phyloP scores from a whole-genome alignment of 257 asterid genomes.

The Solanum ahanhuiri region DNA sequence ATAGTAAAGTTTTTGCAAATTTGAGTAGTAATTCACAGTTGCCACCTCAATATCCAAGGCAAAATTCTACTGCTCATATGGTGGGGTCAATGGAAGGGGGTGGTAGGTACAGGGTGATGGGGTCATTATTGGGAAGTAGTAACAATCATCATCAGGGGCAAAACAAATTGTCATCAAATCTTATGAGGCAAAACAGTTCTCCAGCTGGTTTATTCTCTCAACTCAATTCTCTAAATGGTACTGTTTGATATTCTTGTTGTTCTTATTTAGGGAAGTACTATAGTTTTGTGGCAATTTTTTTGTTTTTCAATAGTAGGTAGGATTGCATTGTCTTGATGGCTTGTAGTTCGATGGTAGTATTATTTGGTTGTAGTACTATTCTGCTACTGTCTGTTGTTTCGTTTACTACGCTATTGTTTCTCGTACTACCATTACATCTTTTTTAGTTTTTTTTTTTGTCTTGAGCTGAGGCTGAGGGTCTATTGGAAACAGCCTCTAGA shows the following conservation, averaged over 20 bases:
- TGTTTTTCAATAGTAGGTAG: neutral
- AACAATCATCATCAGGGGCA: slow-evolving; percentile 41
- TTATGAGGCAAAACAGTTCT: slow-evolving; percentile 60
- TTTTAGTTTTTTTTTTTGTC: neutral
- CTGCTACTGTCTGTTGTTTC: neutral
- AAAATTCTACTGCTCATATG: slow-evolving; percentile 10
- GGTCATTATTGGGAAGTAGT: slow-evolving; percentile 17
- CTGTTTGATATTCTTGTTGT: neutral
- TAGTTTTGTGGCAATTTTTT: neutral
- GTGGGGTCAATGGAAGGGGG: slow-evolving; percentile 7
- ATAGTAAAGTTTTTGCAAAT: slow-evolving; percentile 1
- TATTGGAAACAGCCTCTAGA: neutral
- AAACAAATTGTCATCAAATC: slow-evolving; percentile 31
- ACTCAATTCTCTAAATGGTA: slow-evolving; percentile 49
- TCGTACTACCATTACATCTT: accelerated
- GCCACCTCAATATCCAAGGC: slow-evolving; percentile 75
- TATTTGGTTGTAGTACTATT: neutral
- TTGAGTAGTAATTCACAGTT: slow-evolving; percentile 24
- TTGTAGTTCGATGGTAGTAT: neutral
- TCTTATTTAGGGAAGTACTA: neutral
- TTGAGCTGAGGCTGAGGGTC: neutral
- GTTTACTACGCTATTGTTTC: neutral
- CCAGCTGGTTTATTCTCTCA: slow-evolving; percentile 67
- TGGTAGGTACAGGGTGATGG: slow-evolving; percentile 19
- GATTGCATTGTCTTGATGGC: neutral